Evolutionary conservation across 805 yeast genomes (phyloP).

Genomic region (Yamadazyma phyllophila): DNA sequence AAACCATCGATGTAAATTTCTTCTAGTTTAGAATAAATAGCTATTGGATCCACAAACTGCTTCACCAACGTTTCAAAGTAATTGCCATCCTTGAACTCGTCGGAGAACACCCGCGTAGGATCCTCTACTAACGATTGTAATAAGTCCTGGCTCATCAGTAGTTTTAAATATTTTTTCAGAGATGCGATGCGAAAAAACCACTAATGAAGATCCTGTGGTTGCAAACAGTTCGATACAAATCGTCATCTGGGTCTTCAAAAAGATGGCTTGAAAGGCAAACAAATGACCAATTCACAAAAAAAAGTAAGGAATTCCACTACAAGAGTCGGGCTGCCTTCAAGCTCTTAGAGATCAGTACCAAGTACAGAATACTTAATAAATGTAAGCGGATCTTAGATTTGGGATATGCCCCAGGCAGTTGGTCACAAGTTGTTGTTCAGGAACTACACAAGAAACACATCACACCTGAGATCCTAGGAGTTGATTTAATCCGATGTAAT

Average conservation of each 20-base stretch:
- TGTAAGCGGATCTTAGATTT: slow-evolving; percentile 73
- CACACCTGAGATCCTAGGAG: slow-evolving; percentile 65
- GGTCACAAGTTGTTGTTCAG: slow-evolving; percentile 81
- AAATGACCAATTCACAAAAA: slow-evolving; percentile 61
- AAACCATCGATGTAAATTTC: slow-evolving; percentile 82
- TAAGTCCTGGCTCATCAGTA: slow-evolving; percentile 3
- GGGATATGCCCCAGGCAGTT: slow-evolving; percentile 93
- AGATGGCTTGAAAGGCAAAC: slow-evolving; percentile 76
- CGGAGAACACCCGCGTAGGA: slow-evolving; percentile 13
- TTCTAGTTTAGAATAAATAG: slow-evolving; percentile 63
- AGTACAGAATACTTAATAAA: slow-evolving; percentile 53
- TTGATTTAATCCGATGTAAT: slow-evolving; percentile 45
- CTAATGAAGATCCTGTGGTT: not conserved
- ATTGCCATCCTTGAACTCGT: slow-evolving; percentile 5
- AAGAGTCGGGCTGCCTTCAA: slow-evolving; percentile 92
- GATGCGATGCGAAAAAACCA: slow-evolving; percentile 14
- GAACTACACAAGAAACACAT: slow-evolving; percentile 19
- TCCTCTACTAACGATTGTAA: slow-evolving; percentile 13
- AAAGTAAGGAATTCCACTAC: slow-evolving; percentile 61
- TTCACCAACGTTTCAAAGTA: slow-evolving; percentile 41
- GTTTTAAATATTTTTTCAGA: slow-evolving; percentile 6
- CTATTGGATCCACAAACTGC: slow-evolving; percentile 55
- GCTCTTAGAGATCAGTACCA: slow-evolving; percentile 68
- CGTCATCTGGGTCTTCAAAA: slow-evolving; percentile 45
- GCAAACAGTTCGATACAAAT: not conserved